Evolutionary conservation across 306 rosid genomes (phyloP).

Genomic region (Casuarina cunninghamiana): DNA sequence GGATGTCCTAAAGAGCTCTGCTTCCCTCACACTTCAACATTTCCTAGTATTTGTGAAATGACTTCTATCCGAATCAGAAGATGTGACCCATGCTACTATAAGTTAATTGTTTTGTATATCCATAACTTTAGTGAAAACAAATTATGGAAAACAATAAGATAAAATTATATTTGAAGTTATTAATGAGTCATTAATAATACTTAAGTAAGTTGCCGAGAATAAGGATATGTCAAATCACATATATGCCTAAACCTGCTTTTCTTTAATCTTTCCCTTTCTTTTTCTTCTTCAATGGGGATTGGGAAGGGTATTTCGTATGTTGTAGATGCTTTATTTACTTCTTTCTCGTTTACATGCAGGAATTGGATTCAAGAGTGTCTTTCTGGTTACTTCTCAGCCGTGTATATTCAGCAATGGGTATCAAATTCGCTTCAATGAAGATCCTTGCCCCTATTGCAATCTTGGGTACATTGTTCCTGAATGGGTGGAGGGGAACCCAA

Average conservation of each 20-base stretch:
- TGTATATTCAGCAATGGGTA: conserved; percentile 80
- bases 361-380: conserved; percentile 91
- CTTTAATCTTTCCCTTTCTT: too few species aligned
- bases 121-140: too few species aligned
- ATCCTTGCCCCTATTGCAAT: conserved; percentile 64
- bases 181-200: too few species aligned
- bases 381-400: conserved; percentile 62
- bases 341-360: conserved; percentile 47
- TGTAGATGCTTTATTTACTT: background rate
- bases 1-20: too few species aligned
- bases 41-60: too few species aligned
- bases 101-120: too few species aligned
- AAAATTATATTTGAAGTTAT: too few species aligned
- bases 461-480: conserved; percentile 85
- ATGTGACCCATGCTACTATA: too few species aligned
- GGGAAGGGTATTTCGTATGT: background rate
- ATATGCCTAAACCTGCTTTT: background rate
- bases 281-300: background rate
- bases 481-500: conserved; percentile 73
- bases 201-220: background rate
- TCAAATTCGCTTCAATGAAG: conserved; percentile 66
- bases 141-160: too few species aligned
- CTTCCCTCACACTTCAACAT: too few species aligned
- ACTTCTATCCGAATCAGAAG: too few species aligned
- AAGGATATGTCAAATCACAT: background rate